These are phyloP conservation scores for Pichia inconspicua DNA, from an alignment of 1,139 yeast species.

Conservation along the genomic window DNA sequence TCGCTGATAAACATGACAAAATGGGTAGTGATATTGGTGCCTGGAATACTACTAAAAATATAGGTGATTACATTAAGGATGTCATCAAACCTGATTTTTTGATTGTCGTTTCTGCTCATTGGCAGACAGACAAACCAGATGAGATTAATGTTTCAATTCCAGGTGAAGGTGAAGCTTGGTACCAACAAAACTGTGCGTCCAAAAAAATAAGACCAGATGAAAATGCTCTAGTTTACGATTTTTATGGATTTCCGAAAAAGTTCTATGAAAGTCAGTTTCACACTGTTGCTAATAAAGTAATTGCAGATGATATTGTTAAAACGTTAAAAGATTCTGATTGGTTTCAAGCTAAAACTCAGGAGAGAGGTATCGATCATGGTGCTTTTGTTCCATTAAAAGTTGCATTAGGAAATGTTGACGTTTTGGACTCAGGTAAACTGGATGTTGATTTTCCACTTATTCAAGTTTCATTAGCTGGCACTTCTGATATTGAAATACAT, in stretches of 20 bases:
- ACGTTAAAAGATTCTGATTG: conserved; percentile 35
- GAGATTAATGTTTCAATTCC: conserved; percentile 47
- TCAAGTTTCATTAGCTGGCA: conserved; percentile 54
- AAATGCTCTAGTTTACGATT: conserved; percentile 55
- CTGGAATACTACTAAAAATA: conserved; percentile 38
- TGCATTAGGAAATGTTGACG: conserved; percentile 45
- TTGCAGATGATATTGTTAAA: conserved; percentile 40
- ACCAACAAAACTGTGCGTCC: conserved; percentile 14
- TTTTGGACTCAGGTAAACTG: conserved; percentile 27
- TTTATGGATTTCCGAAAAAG: conserved; percentile 58
- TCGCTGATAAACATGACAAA: conserved; percentile 43
- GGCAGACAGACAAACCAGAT: conserved; percentile 46
- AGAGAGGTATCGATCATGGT: conserved; percentile 74
- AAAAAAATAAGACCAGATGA: conserved; percentile 23
- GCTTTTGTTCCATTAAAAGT: conserved; percentile 75
- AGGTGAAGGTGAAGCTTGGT: conserved; percentile 24
- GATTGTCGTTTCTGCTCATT: conserved; percentile 66
- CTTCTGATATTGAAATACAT: conserved; percentile 41
- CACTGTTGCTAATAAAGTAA: conserved; percentile 33
- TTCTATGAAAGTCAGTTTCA: conserved; percentile 60
- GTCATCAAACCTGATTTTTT: conserved; percentile 55
- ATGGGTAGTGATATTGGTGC: conserved; percentile 51
- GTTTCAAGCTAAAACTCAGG: conserved; percentile 36
- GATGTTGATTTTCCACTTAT: conserved; percentile 49
- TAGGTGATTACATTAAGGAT: conserved; percentile 46